Evolutionary conservation across 352 stramenopile genomes (phyloP).

Genomic region (Phytopythium kandeliae): DNA sequence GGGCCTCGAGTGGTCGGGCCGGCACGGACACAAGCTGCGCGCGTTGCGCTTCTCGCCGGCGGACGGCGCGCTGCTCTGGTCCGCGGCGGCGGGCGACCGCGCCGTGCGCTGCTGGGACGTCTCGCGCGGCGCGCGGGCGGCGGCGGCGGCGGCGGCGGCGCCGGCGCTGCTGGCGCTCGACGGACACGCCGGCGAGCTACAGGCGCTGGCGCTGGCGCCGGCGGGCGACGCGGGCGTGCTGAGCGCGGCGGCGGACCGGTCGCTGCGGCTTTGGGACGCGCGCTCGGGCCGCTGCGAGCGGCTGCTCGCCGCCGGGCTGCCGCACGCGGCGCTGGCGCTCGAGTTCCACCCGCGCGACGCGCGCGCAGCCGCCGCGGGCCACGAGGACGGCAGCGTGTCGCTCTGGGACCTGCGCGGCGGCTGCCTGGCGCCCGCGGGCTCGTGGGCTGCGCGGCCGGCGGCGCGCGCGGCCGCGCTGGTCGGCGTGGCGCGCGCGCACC

Average conservation of each 20-base stretch:
- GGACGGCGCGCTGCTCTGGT: slow-evolving; percentile 22
- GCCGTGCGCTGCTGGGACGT: slow-evolving; percentile 56
- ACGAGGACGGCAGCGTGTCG: slow-evolving; percentile 52
- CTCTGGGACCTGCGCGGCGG: slow-evolving; percentile 59
- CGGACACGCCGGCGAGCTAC: slow-evolving; percentile 64
- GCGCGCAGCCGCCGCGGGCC: slow-evolving; percentile 32
- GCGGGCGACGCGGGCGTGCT: slow-evolving; percentile 16
- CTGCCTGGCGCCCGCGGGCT: slow-evolving; percentile 5
- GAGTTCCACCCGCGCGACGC: slow-evolving; percentile 33
- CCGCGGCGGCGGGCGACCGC: slow-evolving; percentile 31
- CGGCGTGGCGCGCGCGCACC: slow-evolving; percentile 24
- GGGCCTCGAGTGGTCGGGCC: slow-evolving; percentile 14
- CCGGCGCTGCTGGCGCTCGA: slow-evolving; percentile 29
- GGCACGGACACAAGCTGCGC: slow-evolving; percentile 38
- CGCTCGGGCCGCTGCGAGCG: slow-evolving; percentile 43
- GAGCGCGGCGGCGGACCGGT: slow-evolving; percentile 49
- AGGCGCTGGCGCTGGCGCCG: slow-evolving; percentile 29
- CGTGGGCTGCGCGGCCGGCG: background rate
- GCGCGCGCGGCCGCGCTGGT: slow-evolving; percentile 14
- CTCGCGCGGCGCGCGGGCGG: slow-evolving; percentile 14
- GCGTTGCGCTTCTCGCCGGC: slow-evolving; percentile 35
- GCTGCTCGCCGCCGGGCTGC: slow-evolving; percentile 25
- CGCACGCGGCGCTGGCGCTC: slow-evolving; percentile 34
- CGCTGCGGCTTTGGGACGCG: slow-evolving; percentile 64
- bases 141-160: background rate